Conservation (phyloP, 306 rosid species). For the Vigna radiata region DNA sequence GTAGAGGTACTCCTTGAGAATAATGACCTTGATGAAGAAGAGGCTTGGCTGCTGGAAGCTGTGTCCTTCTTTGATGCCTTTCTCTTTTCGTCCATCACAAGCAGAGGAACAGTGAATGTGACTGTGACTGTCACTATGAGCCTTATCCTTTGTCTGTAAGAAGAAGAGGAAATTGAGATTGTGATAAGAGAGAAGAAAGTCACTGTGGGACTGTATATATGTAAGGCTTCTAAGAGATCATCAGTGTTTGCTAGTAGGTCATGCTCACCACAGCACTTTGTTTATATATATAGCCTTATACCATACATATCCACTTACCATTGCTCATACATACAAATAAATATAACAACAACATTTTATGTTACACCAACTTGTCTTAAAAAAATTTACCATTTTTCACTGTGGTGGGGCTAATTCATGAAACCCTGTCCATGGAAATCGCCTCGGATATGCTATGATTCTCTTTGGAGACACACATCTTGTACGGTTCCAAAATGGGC, state of each 20-base stretch:
- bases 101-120: not conserved
- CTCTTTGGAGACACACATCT: constrained; percentile 50
- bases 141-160: constrained; percentile 30
- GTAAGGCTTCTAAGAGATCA: constrained; percentile 41
- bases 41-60: constrained; percentile 41
- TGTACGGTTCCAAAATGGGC: constrained; percentile 55
- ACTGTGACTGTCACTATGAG: not conserved
- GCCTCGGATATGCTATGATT: constrained; percentile 47
- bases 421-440: constrained; percentile 23
- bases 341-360: not conserved
- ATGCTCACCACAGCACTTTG: not conserved
- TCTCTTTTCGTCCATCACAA: constrained; percentile 78
- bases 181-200: constrained; percentile 34
- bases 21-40: constrained; percentile 51
- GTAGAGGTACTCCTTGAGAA: constrained; percentile 74
- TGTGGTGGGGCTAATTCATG: constrained; percentile 41
- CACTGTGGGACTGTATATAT: constrained; percentile 19
- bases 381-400: constrained; percentile 5
- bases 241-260: constrained; percentile 42
- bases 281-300: constrained; percentile 36
- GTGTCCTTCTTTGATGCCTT: constrained; percentile 71
- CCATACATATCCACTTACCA: constrained; percentile 16
- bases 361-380: too few relatives aligned
- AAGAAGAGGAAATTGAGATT: constrained; percentile 3
- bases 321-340: not conserved